A percentile compares a stretch with the other conserved stretches of the same genome.
phyloP scores from a whole-genome alignment of 2,329 filamentous ascomycete genomes.

The Colletotrichum phormii region DNA sequence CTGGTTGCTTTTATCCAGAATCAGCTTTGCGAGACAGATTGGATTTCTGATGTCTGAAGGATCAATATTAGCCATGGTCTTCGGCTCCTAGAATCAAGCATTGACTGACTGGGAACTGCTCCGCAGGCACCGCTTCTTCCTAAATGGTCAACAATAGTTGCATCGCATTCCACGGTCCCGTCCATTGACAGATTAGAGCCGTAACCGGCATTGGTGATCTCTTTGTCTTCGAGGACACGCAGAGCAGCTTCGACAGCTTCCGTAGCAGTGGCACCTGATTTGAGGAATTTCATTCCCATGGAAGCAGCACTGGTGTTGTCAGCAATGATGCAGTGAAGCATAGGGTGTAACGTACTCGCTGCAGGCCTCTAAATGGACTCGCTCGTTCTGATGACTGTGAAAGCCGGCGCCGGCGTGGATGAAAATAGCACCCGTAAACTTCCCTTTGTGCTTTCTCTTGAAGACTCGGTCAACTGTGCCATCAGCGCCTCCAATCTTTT shows the following conservation, averaged over 20 bases:
- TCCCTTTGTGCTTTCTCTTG: conserved; percentile 48
- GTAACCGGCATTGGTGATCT: conserved; percentile 96
- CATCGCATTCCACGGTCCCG: conserved; percentile 93
- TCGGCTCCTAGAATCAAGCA: not conserved
- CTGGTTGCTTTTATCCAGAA: conserved; percentile 81
- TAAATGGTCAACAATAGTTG: conserved; percentile 89
- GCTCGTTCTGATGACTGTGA: conserved; percentile 89
- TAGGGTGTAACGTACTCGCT: conserved; percentile 75
- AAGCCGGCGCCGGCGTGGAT: conserved; percentile 96
- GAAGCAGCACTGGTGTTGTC: conserved; percentile 76
- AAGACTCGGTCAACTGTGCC: conserved; percentile 55
- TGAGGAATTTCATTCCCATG: conserved; percentile 84
- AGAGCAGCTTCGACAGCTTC: conserved; percentile 93
- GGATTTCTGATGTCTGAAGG: conserved; percentile 88
- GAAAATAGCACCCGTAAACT: conserved; percentile 79
- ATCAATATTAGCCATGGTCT: conserved; percentile 19
- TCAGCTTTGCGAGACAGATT: conserved; percentile 84
- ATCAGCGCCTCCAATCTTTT: conserved; percentile 46
- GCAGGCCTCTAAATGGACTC: conserved; percentile 85
- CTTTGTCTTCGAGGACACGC: conserved; percentile 87
- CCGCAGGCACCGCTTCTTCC: conserved; percentile 94
- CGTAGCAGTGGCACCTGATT: conserved; percentile 80
- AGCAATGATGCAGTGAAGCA: not conserved
- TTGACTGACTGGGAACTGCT: conserved; percentile 82
- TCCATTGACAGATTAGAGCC: conserved; percentile 95